Percentiles rank a stretch among this genome's conserved stretches.
phyloP scores from a whole-genome alignment of 352 stramenopile genomes.

The Pythium oligandrum region DNA sequence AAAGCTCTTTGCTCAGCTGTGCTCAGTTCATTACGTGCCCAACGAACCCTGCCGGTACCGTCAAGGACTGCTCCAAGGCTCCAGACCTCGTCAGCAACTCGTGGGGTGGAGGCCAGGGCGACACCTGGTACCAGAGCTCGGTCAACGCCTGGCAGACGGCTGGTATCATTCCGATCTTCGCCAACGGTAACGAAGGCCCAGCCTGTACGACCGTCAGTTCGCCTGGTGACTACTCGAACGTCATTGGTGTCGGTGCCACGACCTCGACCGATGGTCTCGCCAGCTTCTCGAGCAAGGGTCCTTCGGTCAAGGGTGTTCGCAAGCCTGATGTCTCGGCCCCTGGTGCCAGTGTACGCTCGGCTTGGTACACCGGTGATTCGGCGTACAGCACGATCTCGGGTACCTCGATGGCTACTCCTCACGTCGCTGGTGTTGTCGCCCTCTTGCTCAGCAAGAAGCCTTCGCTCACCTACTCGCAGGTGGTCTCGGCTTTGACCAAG shows the following conservation, averaged over 20 bases:
- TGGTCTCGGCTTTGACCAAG: conserved; percentile 10
- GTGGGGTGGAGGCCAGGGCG: conserved; percentile 20
- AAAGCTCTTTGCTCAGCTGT: conserved; percentile 20
- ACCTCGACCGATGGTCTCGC: conserved; percentile 13
- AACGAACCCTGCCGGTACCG: conserved; percentile 13
- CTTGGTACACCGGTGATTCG: conserved; percentile 15
- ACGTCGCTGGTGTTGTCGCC: conserved; percentile 30
- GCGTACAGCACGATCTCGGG: conserved; percentile 25
- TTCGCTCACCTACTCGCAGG: conserved; percentile 15
- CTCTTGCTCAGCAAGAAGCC: conserved; percentile 23
- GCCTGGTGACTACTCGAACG: conserved; percentile 20
- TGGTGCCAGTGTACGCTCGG: conserved; percentile 18
- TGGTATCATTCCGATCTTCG: conserved; percentile 29
- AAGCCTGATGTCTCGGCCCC: conserved; percentile 29
- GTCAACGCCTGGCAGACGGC: conserved; percentile 20
- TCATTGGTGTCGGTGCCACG: conserved; percentile 26
- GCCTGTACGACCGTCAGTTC: conserved; percentile 13
- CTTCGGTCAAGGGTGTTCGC: conserved; percentile 7
- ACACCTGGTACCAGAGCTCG: conserved; percentile 9
- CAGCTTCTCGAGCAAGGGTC: conserved; percentile 27
- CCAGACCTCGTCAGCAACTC: conserved; percentile 31
- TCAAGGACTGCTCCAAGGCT: conserved; percentile 27
- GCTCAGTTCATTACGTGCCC: conserved; percentile 37
- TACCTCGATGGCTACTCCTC: conserved; percentile 31
- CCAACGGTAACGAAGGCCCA: conserved; percentile 25